A percentile compares a stretch with the other conserved stretches of the same genome.
Evolutionary conservation across 2,329 filamentous ascomycete species (phyloP).

Genomic region (Talaromyces marneffei): DNA sequence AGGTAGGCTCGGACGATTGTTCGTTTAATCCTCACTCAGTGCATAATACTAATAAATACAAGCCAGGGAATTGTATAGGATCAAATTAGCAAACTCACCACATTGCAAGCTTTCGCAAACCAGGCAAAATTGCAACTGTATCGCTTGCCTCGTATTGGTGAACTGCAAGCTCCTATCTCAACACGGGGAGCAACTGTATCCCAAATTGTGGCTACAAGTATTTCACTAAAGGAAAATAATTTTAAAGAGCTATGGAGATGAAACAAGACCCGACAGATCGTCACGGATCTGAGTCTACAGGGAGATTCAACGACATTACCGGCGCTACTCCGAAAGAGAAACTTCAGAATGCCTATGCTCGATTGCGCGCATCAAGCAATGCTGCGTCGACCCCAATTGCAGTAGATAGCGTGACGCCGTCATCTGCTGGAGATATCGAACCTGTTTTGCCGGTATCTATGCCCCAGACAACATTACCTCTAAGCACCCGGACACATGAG

Average conservation of each 20-base stretch:
- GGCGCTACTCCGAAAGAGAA: constrained; percentile 29
- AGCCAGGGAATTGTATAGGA: background rate
- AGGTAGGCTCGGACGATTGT: background rate
- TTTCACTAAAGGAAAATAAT: background rate
- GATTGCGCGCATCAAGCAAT: constrained; percentile 22
- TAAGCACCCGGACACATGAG: constrained; percentile 33
- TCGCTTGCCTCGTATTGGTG: background rate
- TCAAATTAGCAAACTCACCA: background rate
- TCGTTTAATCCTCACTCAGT: background rate
- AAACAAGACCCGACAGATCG: constrained; percentile 15
- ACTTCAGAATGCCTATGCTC: constrained; percentile 26
- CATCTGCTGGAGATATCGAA: constrained; percentile 38
- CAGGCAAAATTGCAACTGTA: background rate
- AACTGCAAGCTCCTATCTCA: background rate
- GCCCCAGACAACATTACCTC: constrained; percentile 28
- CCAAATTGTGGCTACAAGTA: background rate
- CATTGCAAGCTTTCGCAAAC: background rate
- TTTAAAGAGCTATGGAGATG: constrained; percentile 19
- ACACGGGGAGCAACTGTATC: background rate
- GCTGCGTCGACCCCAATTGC: constrained; percentile 17
- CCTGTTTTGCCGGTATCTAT: constrained; percentile 25
- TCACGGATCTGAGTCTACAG: constrained; percentile 21
- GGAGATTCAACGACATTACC: constrained; percentile 25
- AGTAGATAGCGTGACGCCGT: constrained; percentile 35
- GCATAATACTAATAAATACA: background rate